Evolutionary conservation across 2,329 filamentous ascomycete genomes (phyloP), one percentile per base, ranked within the genome.

Genomic region (Didymella exigua): DNA sequence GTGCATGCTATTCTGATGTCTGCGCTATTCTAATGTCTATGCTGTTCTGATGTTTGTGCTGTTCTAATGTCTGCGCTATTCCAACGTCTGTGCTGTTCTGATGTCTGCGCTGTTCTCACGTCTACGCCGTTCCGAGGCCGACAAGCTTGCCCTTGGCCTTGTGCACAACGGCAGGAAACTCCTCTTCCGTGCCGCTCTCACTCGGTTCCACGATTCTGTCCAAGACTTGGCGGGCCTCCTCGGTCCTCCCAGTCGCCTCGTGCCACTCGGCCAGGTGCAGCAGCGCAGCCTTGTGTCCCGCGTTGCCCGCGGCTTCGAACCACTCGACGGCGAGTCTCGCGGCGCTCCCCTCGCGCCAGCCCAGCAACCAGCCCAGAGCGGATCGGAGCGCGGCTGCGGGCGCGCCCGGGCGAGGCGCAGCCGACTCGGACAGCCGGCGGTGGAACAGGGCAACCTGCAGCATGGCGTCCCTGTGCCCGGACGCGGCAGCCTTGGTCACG

Each of bases 401-500:
- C 5, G 14, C 4, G 3, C 10, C 27, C 27, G 5, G 6, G 8
- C 13, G 8, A 10, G 9, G 27, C 27, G 27, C 5, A 6, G 27
- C n/a, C n/a, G n/a, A n/a, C n/a, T n/a, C n/a, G n/a, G n/a, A n/a
- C n/a, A 29, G 27, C 9, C 10, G 10, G 33, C 10, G 70, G 54
- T 80, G 80, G 61, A 76, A 80, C 16, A 65, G 55, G 2, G 65
- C 77, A 9, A 81, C 63, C 10, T 71, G 54, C 30, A 73, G 68
- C 24, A 70, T 72, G 8, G 78, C 77, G 48, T 72, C 70, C 6
- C 63, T 52, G 44, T 78, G 72, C 1, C 75, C 73, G 5, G 73
- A 74, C 10, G 74, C 72, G 3, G 78, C 79, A 2, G 78, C 78
- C 68, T 80, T 80, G 29, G 69, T 79, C 47, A 75, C 75, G 57